Evolutionary conservation across 108 stramenopile genomes (phyloP).

Genomic region (Schizochytrium sp.): DNA sequence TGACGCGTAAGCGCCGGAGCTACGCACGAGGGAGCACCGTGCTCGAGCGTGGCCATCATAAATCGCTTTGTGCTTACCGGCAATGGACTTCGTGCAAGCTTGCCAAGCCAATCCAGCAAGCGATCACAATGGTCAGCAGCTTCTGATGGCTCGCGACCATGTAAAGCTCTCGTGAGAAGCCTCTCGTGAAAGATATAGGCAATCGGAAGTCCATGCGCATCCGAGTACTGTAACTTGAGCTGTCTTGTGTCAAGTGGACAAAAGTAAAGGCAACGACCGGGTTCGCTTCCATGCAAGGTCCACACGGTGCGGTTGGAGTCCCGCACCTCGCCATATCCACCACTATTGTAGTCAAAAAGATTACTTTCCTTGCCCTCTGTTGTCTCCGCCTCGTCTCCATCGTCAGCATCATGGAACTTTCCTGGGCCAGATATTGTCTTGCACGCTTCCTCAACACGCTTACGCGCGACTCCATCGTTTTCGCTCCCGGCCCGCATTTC

Average conservation of each 20-base stretch:
- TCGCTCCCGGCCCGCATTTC: conserved; percentile 35
- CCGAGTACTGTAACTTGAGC: conserved; percentile 59
- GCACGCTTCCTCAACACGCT: conserved; percentile 53
- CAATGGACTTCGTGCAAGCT: conserved; percentile 57
- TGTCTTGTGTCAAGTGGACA: conserved; percentile 42
- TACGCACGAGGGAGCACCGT: conserved; percentile 60
- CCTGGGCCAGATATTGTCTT: conserved; percentile 3
- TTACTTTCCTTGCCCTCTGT: conserved; percentile 24
- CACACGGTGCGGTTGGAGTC: conserved; percentile 57
- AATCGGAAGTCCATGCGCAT: conserved; percentile 44
- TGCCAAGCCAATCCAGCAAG: conserved; percentile 59
- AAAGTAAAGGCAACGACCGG: conserved; percentile 12
- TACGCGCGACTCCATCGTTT: conserved; percentile 19
- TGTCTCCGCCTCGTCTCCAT: background rate
- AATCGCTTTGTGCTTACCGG: conserved; percentile 14
- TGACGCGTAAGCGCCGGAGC: conserved; percentile 52
- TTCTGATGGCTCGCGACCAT: background rate
- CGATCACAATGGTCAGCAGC: conserved; percentile 18
- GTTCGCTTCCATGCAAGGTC: conserved; percentile 46
- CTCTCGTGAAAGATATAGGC: conserved; percentile 60
- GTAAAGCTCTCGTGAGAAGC: conserved; percentile 6
- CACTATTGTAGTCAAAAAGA: conserved; percentile 50
- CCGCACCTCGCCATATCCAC: conserved; percentile 50
- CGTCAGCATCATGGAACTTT: background rate
- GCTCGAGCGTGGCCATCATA: conserved; percentile 62